A percentile compares a stretch with the other conserved stretches of the same genome.
phyloP scores from a whole-genome alignment of 805 yeast species.

The Suhomyces canberraensis region DNA sequence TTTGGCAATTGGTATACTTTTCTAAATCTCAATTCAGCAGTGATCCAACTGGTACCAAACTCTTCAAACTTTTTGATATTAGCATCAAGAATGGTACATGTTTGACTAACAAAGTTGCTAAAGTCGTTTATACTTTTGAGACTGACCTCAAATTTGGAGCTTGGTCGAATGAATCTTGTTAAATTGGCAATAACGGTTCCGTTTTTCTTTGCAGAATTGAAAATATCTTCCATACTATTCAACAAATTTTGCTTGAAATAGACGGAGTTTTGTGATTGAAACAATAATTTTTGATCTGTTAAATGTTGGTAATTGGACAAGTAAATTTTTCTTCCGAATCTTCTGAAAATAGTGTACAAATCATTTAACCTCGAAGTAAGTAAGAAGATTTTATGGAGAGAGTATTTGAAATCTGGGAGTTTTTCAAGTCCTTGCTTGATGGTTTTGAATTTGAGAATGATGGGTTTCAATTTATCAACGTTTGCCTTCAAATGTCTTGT shows the following conservation, averaged over 20 bases:
- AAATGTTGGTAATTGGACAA: slow-evolving; percentile 42
- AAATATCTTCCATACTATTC: slow-evolving; percentile 32
- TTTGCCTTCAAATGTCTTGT: slow-evolving; percentile 23
- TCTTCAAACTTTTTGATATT: slow-evolving; percentile 31
- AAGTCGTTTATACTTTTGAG: slow-evolving; percentile 38
- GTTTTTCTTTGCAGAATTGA: slow-evolving; percentile 46
- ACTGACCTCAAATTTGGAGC: slow-evolving; percentile 31
- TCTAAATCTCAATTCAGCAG: slow-evolving; percentile 41
- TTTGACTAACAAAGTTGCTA: slow-evolving; percentile 41
- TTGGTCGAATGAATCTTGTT: slow-evolving; percentile 43
- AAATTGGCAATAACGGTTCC: slow-evolving; percentile 47
- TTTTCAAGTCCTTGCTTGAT: slow-evolving; percentile 13
- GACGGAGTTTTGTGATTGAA: slow-evolving; percentile 23
- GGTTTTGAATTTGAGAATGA: slow-evolving; percentile 16
- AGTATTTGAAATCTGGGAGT: slow-evolving; percentile 34
- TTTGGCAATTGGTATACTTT: slow-evolving; percentile 30
- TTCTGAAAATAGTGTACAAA: slow-evolving; percentile 44
- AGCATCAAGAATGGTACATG: slow-evolving; percentile 26
- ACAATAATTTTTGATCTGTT: slow-evolving; percentile 39
- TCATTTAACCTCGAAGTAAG: slow-evolving; percentile 48
- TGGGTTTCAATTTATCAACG: slow-evolving; percentile 22
- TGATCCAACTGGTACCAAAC: slow-evolving; percentile 42
- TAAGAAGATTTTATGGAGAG: slow-evolving; percentile 48
- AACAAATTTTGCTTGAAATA: slow-evolving; percentile 29
- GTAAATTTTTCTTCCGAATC: slow-evolving; percentile 46